A percentile compares a stretch with the other conserved stretches of the same genome.
phyloP scores from a whole-genome alignment of 352 stramenopile species.

The Thalassiosira mediterranea region DNA sequence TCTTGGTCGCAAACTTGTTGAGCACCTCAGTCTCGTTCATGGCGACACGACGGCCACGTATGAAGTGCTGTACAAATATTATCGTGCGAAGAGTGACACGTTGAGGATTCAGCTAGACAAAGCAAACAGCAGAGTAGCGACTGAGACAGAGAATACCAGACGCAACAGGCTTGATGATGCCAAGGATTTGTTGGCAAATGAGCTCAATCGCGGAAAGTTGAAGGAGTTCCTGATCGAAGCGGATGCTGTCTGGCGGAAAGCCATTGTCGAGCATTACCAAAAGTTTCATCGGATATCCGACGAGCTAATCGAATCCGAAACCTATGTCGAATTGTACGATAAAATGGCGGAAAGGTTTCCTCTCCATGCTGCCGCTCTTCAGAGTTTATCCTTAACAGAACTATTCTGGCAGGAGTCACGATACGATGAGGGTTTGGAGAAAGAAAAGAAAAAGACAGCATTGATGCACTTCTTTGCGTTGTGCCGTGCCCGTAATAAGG shows the following conservation, averaged over 20 bases:
- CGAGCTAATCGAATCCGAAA: background rate
- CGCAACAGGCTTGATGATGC: background rate
- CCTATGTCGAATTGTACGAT: background rate
- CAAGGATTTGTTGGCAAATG: background rate
- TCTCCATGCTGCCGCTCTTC: background rate
- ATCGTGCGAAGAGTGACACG: background rate
- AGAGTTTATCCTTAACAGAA: background rate
- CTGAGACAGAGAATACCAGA: background rate
- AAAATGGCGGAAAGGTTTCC: background rate
- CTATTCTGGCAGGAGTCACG: background rate
- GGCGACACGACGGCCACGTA: background rate
- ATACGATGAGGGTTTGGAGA: background rate
- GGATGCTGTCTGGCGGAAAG: background rate
- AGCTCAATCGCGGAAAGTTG: background rate
- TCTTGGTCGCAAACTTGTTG: background rate
- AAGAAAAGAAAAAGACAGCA: conserved; percentile 2
- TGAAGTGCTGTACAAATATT: background rate
- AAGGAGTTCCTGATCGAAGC: background rate
- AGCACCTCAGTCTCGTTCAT: background rate
- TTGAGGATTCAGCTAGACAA: background rate
- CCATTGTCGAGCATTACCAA: conserved; percentile 1
- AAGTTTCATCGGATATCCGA: background rate
- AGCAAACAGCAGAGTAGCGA: background rate
- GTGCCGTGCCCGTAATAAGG: background rate
- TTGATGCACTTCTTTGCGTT: conserved; percentile 16